Evolutionary conservation across 441 rosid species (phyloP).

Genomic region (Hypseocharis bilobata): DNA sequence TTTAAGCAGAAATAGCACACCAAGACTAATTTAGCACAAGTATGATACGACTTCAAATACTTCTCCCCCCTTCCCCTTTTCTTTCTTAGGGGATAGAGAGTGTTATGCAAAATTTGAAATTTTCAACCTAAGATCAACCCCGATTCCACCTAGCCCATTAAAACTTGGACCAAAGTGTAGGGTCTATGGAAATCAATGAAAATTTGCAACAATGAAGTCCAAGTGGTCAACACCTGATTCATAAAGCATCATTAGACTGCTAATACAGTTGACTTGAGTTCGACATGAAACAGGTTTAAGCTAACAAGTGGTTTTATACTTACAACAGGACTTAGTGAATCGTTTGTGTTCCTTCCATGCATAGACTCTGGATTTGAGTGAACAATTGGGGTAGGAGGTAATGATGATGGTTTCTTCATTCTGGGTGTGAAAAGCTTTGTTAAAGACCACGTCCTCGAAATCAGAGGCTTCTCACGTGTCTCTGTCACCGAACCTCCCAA

Average conservation of each 20-base stretch:
- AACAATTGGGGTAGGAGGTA: constrained; percentile 58
- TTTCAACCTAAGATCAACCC: no score
- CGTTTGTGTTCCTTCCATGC: constrained; percentile 46
- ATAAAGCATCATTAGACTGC: not conserved
- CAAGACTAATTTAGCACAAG: not conserved
- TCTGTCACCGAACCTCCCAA: constrained; percentile 45
- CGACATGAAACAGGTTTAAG: not conserved
- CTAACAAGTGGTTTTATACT: constrained; percentile 21
- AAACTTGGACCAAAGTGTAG: no score
- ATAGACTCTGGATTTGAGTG: constrained; percentile 84
- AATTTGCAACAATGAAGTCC: not conserved
- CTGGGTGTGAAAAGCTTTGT: constrained; percentile 56
- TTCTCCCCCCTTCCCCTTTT: no score
- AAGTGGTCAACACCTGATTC: not conserved
- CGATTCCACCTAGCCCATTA: no score
- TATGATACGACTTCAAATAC: not conserved
- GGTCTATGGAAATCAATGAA: no score
- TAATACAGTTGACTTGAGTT: not conserved
- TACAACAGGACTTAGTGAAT: constrained; percentile 32
- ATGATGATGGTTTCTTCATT: constrained; percentile 45
- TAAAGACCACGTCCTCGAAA: constrained; percentile 61
- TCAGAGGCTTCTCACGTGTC: constrained; percentile 33
- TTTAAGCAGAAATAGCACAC: not conserved
- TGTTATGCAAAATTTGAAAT: no score
- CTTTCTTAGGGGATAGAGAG: no score